phyloP scores from a whole-genome alignment of 305 asterid species.

The Salvia sclarea region DNA sequence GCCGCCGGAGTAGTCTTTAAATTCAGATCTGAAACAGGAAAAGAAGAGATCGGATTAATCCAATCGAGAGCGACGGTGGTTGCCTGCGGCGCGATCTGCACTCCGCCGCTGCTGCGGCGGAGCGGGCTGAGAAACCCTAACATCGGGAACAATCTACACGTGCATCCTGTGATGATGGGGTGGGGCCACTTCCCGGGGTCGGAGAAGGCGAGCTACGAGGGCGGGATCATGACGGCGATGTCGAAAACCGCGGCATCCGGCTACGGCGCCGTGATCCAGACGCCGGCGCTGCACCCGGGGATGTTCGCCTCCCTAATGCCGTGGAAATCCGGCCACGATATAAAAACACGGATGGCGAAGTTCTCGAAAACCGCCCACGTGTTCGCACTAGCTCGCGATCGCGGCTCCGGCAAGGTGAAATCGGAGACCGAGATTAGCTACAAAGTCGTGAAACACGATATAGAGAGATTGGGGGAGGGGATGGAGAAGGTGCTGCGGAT shows the following conservation, averaged over 20 bases:
- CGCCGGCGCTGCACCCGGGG: constrained; percentile 79
- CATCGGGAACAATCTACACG: constrained; percentile 60
- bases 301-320: constrained; percentile 61
- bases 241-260: constrained; percentile 56
- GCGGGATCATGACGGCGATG: constrained; percentile 73
- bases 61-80: constrained; percentile 56
- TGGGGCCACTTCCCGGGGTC: constrained; percentile 50
- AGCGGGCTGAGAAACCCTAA: constrained; percentile 66
- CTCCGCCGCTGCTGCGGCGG: constrained; percentile 52
- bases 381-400: constrained; percentile 63
- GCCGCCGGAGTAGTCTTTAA: constrained; percentile 47
- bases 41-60: constrained; percentile 42
- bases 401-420: constrained; percentile 50
- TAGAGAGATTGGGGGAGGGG: constrained; percentile 47
- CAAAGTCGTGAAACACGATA: constrained; percentile 40
- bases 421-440: constrained; percentile 46
- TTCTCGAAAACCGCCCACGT: constrained; percentile 64
- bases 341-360: constrained; percentile 54
- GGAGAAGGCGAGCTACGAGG: constrained; percentile 57
- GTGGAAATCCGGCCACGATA: constrained; percentile 61
- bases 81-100: constrained; percentile 69
- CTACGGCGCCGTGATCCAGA: constrained; percentile 62
- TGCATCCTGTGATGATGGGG: constrained; percentile 65
- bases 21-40: constrained; percentile 36
- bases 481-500: constrained; percentile 55